Conservation (phyloP, 768 basidiomycete genomes). For the Leccinum olivaceopallidum region DNA sequence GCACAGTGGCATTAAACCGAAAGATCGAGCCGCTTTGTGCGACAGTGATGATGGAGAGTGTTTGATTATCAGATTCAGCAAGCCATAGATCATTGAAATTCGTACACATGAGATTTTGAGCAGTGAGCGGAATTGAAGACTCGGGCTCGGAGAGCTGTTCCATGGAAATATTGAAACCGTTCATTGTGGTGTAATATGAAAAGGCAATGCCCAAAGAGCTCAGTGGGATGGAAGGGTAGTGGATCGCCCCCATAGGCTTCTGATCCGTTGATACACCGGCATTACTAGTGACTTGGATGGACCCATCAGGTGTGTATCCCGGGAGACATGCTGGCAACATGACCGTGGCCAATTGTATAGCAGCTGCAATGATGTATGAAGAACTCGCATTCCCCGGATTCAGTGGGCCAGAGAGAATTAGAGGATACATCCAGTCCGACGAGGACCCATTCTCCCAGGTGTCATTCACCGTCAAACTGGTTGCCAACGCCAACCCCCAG, state of each 20-base stretch:
- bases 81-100: not conserved
- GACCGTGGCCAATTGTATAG: not conserved
- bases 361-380: not conserved
- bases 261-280: too few relatives aligned
- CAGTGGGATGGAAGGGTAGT: not conserved
- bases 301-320: not conserved
- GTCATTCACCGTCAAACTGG: not conserved
- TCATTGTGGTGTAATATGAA: not conserved
- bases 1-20: not conserved
- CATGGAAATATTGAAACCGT: slow-evolving; percentile 9
- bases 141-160: not conserved
- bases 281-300: not conserved
- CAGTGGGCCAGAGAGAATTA: not conserved
- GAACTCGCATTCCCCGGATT: not conserved
- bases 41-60: not conserved
- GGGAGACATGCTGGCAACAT: not conserved
- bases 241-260: not conserved
- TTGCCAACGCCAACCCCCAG: not conserved
- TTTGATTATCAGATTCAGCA: not conserved
- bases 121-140: not conserved
- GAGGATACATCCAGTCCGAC: not conserved
- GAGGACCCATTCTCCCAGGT: not conserved
- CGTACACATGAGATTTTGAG: not conserved
- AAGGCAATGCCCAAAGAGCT: not conserved
- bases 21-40: not conserved